Evolutionary conservation across 805 yeast genomes (phyloP), one percentile per base, ranked within the genome.

Genomic region (Candida anglica): DNA sequence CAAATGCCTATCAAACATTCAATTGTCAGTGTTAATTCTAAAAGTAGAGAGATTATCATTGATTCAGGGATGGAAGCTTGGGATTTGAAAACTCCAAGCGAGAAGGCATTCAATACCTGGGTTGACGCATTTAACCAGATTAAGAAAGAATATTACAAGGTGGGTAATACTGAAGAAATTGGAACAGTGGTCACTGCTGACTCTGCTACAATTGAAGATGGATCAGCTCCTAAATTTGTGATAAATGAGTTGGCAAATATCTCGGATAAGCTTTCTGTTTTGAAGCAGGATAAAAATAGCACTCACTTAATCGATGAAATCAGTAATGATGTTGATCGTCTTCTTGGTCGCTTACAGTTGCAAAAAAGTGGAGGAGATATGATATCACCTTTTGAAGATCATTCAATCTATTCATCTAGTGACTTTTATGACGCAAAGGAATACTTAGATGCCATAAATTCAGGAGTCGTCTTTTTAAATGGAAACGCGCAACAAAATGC

Each of bases 41-140:
- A 74, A 37, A 75, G 77, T 16, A 62, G 75, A 34, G 81, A 85
- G 48, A 79, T 93, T 27, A 79, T 82, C 29, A 73, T 93, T 38
- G 97, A 93, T 55, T 87, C 97, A 0, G 98, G 98, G 2, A 80
- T 91, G 78, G 98, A 91, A 54, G 79, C 85, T 7, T 91, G 98
- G 98, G 79, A 77, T 24, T 66, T 91, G 40, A 86, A 84, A 47
- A 85, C 97, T 0, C 61, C 69, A 30, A 77, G 69, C 37, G 58
- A 60, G 8, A 66, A 70, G 5, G 89, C 84, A 43, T 93, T 87
- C 72, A 73, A 77, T 22, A 68, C 75, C 5, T 93, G 98, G 98
- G 75, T 83, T 10, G 71, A 78, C 33, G 95, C 95, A 2, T 73
- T 89, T 43, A 81, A 86, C 47, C 58, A 59, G 15, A 59, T 75